phyloP scores from a whole-genome alignment of 2,329 filamentous ascomycete genomes.

The Xylariaceae sp. region DNA sequence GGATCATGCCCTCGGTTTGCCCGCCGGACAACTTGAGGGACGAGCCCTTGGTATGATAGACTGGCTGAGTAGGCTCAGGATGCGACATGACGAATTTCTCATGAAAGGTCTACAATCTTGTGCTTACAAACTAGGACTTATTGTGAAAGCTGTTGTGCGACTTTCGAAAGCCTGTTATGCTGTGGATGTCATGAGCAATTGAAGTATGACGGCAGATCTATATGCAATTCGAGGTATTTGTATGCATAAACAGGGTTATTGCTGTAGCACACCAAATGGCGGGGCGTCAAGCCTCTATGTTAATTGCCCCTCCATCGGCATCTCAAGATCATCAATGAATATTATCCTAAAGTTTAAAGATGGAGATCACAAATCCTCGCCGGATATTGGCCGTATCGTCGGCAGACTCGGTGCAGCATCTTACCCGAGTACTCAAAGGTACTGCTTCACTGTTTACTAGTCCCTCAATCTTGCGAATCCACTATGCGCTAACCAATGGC shows the following conservation, averaged over 20 bases:
- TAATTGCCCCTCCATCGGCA: slow-evolving; percentile 24
- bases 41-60: slow-evolving; percentile 45
- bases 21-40: slow-evolving; percentile 47
- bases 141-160: background rate
- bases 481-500: slow-evolving; percentile 19
- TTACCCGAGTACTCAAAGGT: slow-evolving; percentile 62
- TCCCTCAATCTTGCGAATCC: background rate
- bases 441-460: background rate
- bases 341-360: slow-evolving; percentile 10
- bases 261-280: background rate
- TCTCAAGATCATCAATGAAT: slow-evolving; percentile 9
- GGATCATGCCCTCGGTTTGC: slow-evolving; percentile 59
- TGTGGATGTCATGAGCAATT: background rate
- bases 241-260: slow-evolving; percentile 3
- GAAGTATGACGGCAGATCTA: slow-evolving; percentile 1
- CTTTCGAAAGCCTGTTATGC: background rate
- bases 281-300: slow-evolving; percentile 2
- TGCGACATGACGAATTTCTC: slow-evolving; percentile 28
- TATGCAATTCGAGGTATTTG: background rate
- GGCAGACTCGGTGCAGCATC: slow-evolving; percentile 51
- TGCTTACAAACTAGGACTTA: too few relatives aligned
- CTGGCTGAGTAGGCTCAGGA: slow-evolving; percentile 37
- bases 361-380: slow-evolving; percentile 57
- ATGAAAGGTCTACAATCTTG: too few relatives aligned
- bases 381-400: slow-evolving; percentile 65